These are phyloP conservation scores for Larix sibirica DNA, from an alignment of 83 land plant genomes.

Conservation along the genomic window DNA sequence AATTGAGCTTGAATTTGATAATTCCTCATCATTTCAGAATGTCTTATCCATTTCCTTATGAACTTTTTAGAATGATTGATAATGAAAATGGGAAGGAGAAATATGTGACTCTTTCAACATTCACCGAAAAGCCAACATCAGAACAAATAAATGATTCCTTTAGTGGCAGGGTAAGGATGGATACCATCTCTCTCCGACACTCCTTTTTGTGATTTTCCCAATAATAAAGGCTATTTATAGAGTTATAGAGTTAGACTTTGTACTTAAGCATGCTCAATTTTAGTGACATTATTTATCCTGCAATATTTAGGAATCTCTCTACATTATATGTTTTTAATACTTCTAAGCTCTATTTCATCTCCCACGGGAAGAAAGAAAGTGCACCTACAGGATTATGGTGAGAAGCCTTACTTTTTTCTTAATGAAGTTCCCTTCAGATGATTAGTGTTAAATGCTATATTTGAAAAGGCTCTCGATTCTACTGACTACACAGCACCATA, in stretches of 20 bases:
- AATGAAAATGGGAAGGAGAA: constrained; percentile 49
- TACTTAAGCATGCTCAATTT: background rate
- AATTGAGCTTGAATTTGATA: background rate
- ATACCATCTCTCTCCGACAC: background rate
- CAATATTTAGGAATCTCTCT: background rate
- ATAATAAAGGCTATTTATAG: background rate
- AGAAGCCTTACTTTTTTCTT: background rate
- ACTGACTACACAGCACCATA: too few relatives aligned
- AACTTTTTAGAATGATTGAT: constrained; percentile 65
- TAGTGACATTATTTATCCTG: background rate
- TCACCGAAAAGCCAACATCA: constrained; percentile 35
- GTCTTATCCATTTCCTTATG: constrained; percentile 58
- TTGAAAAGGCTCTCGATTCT: too few relatives aligned
- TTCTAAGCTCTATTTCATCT: background rate
- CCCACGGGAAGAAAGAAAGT: constrained; percentile 23
- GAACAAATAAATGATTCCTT: constrained; percentile 72
- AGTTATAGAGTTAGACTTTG: background rate
- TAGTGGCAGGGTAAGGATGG: constrained; percentile 50
- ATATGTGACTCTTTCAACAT: constrained; percentile 57
- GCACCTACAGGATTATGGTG: constrained; percentile 56
- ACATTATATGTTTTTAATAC: background rate
- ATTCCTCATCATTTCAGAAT: constrained; percentile 36
- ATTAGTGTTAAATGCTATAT: background rate
- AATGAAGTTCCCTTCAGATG: background rate
- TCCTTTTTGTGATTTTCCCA: background rate